Evolutionary conservation across 441 rosid genomes (phyloP), one percentile per base, ranked within the genome.

Genomic region (Gossypium gossypioides): DNA sequence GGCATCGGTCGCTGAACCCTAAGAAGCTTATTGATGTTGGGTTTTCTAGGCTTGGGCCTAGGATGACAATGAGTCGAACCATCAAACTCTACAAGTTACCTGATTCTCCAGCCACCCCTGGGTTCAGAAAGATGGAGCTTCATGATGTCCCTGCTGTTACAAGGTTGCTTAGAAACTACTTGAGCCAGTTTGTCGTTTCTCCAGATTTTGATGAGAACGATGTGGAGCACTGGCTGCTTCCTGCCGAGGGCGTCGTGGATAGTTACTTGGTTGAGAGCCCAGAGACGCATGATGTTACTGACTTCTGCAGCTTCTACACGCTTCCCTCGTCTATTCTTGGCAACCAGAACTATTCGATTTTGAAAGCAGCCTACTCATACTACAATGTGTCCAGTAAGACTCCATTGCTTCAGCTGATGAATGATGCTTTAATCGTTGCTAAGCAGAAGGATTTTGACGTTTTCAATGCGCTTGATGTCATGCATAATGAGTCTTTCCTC

Each of bases 1-100:
- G 98, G 98, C 98, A 94, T 78, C 86, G 97, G 76, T 94, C 97
- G 2, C 50, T 94, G 85, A 94, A 94, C 86, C 97, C 96, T 0
- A 94, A 90, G 88, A 91, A 94, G 84, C 97, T 91, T 34, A 90
- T 94, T 56, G 97, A 91, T 86, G 96, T 94, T 68, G 98, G 97
- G 67, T 94, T 94, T 74, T 94, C 98, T 10, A 87, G 93, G 81
- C 92, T 92, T 8, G 97, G 96, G 32, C 82, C 91, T 0, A 89
- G 97, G 76, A 94, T 94, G 98, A 94, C 98, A 7, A 94, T 89
- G 97, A 91, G 96, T 81, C 80, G 96, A 63, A 88, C 97, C 62
- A 92, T 92, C 8, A 91, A 90, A 50, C 96, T 94, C 21, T 92
- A 89, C 84, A 90, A 89, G 84, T 56, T 94, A 66, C 90, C 96